A percentile compares a stretch with the other conserved stretches of the same genome.
These are phyloP conservation scores for Mitragyna speciosa DNA, from an alignment of 257 asterid genomes.

Conservation along the genomic window DNA sequence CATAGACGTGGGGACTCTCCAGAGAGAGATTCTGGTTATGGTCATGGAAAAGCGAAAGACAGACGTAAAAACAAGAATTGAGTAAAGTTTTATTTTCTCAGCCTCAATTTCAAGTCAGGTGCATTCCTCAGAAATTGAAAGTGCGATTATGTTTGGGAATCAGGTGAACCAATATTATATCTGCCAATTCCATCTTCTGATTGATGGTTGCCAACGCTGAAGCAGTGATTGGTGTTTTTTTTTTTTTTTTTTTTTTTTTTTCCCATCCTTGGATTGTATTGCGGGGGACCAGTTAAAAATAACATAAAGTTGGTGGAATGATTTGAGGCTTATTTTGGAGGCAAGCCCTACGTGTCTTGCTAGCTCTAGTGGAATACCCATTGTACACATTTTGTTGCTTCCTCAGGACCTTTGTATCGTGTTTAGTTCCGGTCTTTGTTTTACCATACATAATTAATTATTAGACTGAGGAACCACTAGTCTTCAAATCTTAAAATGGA, in stretches of 20 bases:
- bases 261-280: neutral
- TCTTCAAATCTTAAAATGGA: neutral
- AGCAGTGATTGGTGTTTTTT: too few species aligned
- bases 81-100: conserved; percentile 6
- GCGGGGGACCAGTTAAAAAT: neutral
- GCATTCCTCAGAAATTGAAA: neutral
- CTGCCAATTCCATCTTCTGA: neutral
- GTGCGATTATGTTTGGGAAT: neutral
- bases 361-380: neutral
- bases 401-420: neutral
- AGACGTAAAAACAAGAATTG: conserved; percentile 41
- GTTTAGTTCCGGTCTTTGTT: neutral
- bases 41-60: conserved; percentile 52
- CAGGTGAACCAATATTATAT: neutral
- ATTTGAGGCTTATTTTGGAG: neutral
- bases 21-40: conserved; percentile 48
- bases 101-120: neutral
- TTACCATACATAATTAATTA: too few species aligned
- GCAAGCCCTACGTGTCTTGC: neutral
- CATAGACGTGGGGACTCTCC: conserved; percentile 61
- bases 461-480: neutral
- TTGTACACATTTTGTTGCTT: neutral
- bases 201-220: neutral
- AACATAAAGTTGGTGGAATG: neutral
- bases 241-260: too few species aligned